Conservation (phyloP, 805 yeast species). For the Cyberlindnera sargentensis region DNA sequence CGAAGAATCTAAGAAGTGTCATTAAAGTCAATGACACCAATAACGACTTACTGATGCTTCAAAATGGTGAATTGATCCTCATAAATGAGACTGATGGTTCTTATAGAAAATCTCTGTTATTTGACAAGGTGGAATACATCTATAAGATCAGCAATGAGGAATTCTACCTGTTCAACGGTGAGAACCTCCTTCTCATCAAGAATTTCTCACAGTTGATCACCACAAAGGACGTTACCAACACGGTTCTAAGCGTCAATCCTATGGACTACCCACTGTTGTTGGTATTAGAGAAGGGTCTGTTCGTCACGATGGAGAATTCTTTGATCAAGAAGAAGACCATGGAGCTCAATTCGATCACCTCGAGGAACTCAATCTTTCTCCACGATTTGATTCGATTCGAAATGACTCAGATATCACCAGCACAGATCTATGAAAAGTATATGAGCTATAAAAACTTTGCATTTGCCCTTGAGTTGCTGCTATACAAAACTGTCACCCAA, state of each 20-base stretch:
- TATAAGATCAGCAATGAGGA: constrained; percentile 19
- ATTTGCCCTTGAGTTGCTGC: constrained; percentile 39
- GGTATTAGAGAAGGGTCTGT: constrained; percentile 25
- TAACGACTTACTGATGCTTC: constrained; percentile 18
- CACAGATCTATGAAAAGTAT: constrained; percentile 18
- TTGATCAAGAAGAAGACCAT: constrained; percentile 24
- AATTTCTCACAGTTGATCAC: constrained; percentile 9
- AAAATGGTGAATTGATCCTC: constrained; percentile 21
- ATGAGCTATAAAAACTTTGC: constrained; percentile 30
- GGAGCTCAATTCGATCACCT: constrained; percentile 27
- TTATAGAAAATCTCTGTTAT: constrained; percentile 13
- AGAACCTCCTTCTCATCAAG: constrained; percentile 23
- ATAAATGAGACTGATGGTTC: constrained; percentile 8
- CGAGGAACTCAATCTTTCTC: constrained; percentile 35
- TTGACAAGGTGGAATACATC: constrained; percentile 21
- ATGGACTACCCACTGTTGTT: constrained; percentile 25
- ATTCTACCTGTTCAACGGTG: constrained; percentile 34
- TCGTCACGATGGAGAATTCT: constrained; percentile 36
- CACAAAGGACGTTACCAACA: constrained; percentile 5
- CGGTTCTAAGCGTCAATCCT: constrained; percentile 24
- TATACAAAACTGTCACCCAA: constrained; percentile 29
- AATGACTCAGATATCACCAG: constrained; percentile 16
- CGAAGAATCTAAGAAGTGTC: constrained; percentile 7
- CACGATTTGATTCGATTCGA: constrained; percentile 41
- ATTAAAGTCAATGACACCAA: constrained; percentile 4